These are phyloP conservation scores for Pseudogymnoascus sp. DNA, from an alignment of 2,329 filamentous ascomycete species.

Conservation along the genomic window DNA sequence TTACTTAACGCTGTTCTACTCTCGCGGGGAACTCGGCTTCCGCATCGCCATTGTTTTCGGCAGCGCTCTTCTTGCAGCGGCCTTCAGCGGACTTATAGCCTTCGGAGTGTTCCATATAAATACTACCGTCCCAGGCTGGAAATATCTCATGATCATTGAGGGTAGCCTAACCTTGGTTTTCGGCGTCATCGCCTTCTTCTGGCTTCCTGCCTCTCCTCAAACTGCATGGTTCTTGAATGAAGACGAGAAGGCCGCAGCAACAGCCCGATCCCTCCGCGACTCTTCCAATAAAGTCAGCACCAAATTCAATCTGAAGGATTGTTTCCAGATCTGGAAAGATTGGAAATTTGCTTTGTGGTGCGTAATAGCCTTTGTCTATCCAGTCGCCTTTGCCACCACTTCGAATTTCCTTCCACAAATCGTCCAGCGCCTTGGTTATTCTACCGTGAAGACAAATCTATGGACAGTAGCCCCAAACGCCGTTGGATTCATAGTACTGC, in stretches of 20 bases:
- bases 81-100: constrained; percentile 33
- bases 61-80: constrained; percentile 34
- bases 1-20: constrained; percentile 45
- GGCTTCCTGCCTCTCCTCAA: constrained; percentile 10
- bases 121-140: constrained; percentile 38
- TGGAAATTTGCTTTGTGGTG: constrained; percentile 39
- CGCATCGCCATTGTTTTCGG: constrained; percentile 39
- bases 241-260: constrained; percentile 32
- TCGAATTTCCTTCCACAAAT: constrained; percentile 42
- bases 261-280: constrained; percentile 38
- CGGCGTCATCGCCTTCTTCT: constrained; percentile 16
- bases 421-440: constrained; percentile 37
- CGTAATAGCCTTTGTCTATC: constrained; percentile 40
- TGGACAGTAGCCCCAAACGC: constrained; percentile 43
- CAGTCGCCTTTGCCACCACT: constrained; percentile 39
- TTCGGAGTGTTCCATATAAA: constrained; percentile 43
- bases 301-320: constrained; percentile 33
- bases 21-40: constrained; percentile 34
- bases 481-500: constrained; percentile 39
- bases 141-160: constrained; percentile 39
- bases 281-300: constrained; percentile 33
- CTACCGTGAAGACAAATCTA: constrained; percentile 39
- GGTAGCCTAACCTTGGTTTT: constrained; percentile 32
- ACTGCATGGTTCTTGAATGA: constrained; percentile 15
- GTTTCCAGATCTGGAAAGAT: constrained; percentile 36